Evolutionary conservation across 371 early-diverging fungal species (phyloP), one percentile per base, ranked within the genome.

Genomic region (Mortierella sp.): DNA sequence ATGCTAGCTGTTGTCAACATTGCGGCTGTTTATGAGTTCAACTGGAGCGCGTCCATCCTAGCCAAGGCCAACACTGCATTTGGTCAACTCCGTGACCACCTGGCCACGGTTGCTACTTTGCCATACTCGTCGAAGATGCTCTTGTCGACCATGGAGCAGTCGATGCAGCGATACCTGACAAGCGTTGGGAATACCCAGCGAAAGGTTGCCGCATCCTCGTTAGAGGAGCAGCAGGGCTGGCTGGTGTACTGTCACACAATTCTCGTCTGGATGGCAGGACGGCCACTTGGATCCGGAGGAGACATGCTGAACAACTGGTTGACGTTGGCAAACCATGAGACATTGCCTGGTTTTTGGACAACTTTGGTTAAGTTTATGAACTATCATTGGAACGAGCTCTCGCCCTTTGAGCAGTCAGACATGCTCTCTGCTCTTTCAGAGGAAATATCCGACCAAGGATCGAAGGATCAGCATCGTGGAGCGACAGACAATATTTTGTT

Each of bases 21-120:
- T 24, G 89, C 93, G 1, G 89, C 91, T 2, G 75, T 93, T 6
- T 92, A 93, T 65, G 87, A 88, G 47, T 93, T 91, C 75, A 90
- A 93, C 45, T 93, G 90, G 84, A 81, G 89, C 11, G 82, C 88
- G 16, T 90, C 93, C 31, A 88, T 88, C 31, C 73, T 93, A 14
- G 87, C 88, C 24, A 91, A 90, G 72, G 76, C 90, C 11, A 81
- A 83, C n/a, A 72, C 81, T 0, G 87, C 78, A 3, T 79, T 81
- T 72, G 85, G 82, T 3, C n/a, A 52, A 24, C 14, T 80, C 57
- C 47, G 76, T 1, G 83, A 82, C 34, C 80, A 79, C 47, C 73
- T 80, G 48, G 76, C 78, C 38, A 77, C 76, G 3, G 74, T 79
- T 38, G 79, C 75, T 0, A 81, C 88, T 5, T 81, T 89, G 26